Conservation (phyloP, 164 flowering plant genomes). For the Nymphaea colorata region DNA sequence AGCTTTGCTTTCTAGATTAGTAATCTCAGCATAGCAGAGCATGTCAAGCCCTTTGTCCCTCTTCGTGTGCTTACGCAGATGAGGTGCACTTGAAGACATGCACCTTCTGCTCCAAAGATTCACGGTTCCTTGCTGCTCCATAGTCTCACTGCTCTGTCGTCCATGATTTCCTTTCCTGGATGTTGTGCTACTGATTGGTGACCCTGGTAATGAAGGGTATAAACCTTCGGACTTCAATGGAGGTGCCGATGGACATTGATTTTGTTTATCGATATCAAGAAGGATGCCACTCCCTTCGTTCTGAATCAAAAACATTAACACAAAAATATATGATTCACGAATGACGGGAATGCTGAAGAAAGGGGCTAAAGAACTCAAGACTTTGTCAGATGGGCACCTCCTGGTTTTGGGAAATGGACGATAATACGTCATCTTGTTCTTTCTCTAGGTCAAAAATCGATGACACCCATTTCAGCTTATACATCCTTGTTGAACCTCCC, state of each 20-base stretch:
- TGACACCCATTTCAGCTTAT: slow-evolving; percentile 75
- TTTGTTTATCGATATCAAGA: slow-evolving; percentile 2
- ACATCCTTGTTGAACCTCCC: slow-evolving; percentile 74
- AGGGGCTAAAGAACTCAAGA: neutral
- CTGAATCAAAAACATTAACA: neutral
- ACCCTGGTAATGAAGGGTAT: neutral
- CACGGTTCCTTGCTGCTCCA: slow-evolving; percentile 7
- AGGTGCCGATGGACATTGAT: neutral
- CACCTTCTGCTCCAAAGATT: slow-evolving; percentile 60
- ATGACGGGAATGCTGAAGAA: neutral
- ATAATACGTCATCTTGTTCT: slow-evolving; percentile 10
- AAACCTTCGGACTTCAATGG: neutral
- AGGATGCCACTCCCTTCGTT: neutral
- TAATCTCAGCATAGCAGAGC: slow-evolving; percentile 19
- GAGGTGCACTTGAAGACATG: slow-evolving; percentile 29
- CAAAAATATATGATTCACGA: neutral
- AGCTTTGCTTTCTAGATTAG: neutral
- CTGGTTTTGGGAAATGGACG: neutral
- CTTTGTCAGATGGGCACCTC: neutral
- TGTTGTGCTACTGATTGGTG: neutral
- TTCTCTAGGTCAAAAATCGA: slow-evolving; percentile 41
- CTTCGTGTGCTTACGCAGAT: slow-evolving; percentile 18
- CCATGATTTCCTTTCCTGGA: neutral
- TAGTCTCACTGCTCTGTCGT: neutral
- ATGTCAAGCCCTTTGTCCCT: slow-evolving; percentile 7